Evolutionary conservation across 176 grass and related monocot species (phyloP), one percentile per base, ranked within the genome.

Genomic region (Bolboschoenus planiculmis): DNA sequence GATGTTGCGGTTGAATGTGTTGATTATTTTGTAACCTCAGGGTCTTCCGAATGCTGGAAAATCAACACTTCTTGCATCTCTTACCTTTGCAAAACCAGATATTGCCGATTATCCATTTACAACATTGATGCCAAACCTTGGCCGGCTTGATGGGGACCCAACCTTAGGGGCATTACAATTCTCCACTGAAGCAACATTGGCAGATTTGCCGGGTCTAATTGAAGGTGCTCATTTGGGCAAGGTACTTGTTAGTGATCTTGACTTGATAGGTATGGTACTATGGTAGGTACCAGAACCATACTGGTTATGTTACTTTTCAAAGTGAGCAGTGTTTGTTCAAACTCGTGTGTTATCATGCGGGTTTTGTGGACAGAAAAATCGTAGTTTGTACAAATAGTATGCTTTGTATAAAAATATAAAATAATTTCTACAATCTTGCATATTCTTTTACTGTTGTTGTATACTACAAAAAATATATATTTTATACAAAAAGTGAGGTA

Each of bases 41-140:
- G 95, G 95, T 71, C 95, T 98, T 74, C 95, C 95, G n/a, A 98
- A 98, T 90, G 95, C 95, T 87, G 95, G 95, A 80, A 98, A 98
- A 82, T 98, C 92, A 80, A 98, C 95, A 71, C 95, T 98, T 91
- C 79, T 98, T 65, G 88, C 95, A 83, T 84, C 92, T 81, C 87
- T 95, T 76, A 98, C 95, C 5, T 87, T 95, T 91, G 95, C 95
- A 88, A 91, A 87, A 83, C 95, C 90, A 80, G 95, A 95, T 85
- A 98, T 98, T 79, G 92, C 90, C 36, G 92, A 95, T 68, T 98
- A 98, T 86, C 95, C 95, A 39, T 98, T 98, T 57, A 95, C 95
- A 80, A 98, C 95, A 35, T 85, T 98, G 56, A 95, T 98, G 90
- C 95, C 95, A 72, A 98, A 98, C 88, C 90, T 98, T 86, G 95